Evolutionary conservation across 805 yeast genomes (phyloP).

Genomic region (Dipodascus geniculatus): DNA sequence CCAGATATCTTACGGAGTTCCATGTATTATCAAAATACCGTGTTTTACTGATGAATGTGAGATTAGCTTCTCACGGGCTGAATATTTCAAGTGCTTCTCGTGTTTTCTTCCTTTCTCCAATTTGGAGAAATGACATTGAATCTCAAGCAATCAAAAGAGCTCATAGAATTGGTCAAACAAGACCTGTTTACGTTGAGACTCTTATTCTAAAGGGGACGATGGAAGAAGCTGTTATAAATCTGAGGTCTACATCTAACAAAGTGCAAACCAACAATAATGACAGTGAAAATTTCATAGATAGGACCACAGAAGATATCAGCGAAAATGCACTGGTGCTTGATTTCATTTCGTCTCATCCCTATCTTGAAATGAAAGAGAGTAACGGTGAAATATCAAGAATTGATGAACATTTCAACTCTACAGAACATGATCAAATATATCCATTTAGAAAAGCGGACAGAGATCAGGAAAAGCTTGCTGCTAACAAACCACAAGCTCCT

Average conservation of each 20-base stretch:
- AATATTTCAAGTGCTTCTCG: constrained; percentile 54
- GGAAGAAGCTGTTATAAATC: constrained; percentile 53
- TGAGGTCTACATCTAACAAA: not conserved
- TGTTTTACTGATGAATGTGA: constrained; percentile 52
- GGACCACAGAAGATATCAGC: not conserved
- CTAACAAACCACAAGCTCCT: no score
- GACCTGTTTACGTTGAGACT: constrained; percentile 60
- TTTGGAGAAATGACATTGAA: constrained; percentile 57
- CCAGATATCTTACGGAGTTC: constrained; percentile 32
- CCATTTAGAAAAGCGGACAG: no score
- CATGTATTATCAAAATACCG: constrained; percentile 27
- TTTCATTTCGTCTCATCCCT: not conserved
- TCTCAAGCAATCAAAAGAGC: constrained; percentile 73
- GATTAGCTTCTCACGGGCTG: constrained; percentile 27
- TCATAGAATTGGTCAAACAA: constrained; percentile 60
- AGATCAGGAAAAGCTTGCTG: no score
- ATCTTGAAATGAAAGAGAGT: not conserved
- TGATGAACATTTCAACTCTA: not conserved
- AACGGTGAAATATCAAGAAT: not conserved
- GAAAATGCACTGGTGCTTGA: not conserved
- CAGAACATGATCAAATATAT: not conserved
- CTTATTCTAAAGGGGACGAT: constrained; percentile 48
- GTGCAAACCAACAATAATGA: not conserved
- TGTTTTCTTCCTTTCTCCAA: constrained; percentile 60
- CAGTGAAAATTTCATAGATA: not conserved